Conservation (phyloP, 2,329 filamentous ascomycete genomes). For the Clarireedia hainanense region DNA sequence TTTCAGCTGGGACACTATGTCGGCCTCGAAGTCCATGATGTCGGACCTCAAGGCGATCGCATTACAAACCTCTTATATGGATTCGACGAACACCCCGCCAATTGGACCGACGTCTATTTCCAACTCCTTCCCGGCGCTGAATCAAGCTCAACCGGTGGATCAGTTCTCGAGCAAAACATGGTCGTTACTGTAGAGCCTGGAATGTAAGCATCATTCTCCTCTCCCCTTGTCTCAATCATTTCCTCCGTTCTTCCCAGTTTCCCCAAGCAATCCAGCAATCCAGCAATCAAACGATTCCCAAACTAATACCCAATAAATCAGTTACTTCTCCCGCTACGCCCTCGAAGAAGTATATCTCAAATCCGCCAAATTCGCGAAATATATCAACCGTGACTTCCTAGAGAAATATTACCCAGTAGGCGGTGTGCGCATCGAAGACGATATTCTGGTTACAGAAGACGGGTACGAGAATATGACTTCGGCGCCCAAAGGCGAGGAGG, state of each 20-base stretch:
- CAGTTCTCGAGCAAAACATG: conserved; percentile 51
- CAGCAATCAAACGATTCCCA: neutral
- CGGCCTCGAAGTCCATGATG: conserved; percentile 58
- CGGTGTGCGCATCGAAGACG: conserved; percentile 89
- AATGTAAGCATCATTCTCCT: conserved; percentile 37
- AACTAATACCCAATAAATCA: conserved; percentile 22
- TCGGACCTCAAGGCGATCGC: conserved; percentile 32
- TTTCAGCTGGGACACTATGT: conserved; percentile 41
- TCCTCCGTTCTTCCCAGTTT: neutral
- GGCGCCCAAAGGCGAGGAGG: conserved; percentile 67
- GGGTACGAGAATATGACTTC: conserved; percentile 80
- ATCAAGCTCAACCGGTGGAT: conserved; percentile 6
- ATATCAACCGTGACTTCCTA: conserved; percentile 57
- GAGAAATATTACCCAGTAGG: conserved; percentile 70
- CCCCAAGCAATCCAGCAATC: neutral
- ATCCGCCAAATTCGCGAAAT: conserved; percentile 48
- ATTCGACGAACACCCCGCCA: neutral
- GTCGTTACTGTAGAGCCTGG: conserved; percentile 77
- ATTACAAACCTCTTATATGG: conserved; percentile 28
- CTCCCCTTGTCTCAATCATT: neutral
- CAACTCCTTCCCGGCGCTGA: conserved; percentile 11
- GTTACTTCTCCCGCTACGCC: conserved; percentile 69
- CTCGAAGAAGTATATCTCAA: conserved; percentile 58
- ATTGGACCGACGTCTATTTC: conserved; percentile 13
- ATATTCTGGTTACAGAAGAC: conserved; percentile 68